Evolutionary conservation across 1,139 yeast species (phyloP), one percentile per base, ranked within the genome.

Genomic region (Pichia cactophila): DNA sequence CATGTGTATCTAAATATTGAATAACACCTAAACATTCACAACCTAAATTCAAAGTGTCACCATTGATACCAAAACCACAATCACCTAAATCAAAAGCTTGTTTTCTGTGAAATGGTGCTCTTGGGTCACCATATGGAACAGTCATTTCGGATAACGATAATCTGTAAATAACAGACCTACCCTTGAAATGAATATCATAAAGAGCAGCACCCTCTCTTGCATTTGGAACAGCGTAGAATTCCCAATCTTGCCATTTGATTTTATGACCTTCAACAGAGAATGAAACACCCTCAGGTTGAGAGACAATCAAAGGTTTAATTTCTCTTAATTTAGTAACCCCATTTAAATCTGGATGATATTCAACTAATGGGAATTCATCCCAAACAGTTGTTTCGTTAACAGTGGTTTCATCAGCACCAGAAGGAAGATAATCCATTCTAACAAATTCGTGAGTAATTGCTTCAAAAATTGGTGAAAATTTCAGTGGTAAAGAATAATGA

Each of bases 1-100:
- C 75, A 57, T 74, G 67, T 52, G 84, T 83, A 63, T 86, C 90
- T 63, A 86, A 69, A 71, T 87, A 87, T 66, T 85, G 81, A 68
- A 87, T 86, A 57, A 83, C 83, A 58, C 96, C 96, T 52, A 87
- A 76, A 74, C 96, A 87, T 71, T 87, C 95, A 70, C 96, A 87
- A 46, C 96, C 96, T 56, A 87, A 75, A 50, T 71, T 73, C 63
- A 87, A 77, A 54, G 78, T 78, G 71, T 87, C 86, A 61, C 88
- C 95, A 58, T 78, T 79, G 56, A 74, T 77, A 65, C 96, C 96
- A 58, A 87, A 88, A 28, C 95, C 96, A 72, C 88, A 81, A 67
- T 87, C 96, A 66, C 96, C 95, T 63, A 87, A 76, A 68, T 87
- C 96, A 61, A 87, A 87, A 33, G 96, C 96, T 74, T 86, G 94